These are phyloP conservation scores for Barnettozyma californica DNA, from an alignment of 805 yeast genomes.

Conservation along the genomic window DNA sequence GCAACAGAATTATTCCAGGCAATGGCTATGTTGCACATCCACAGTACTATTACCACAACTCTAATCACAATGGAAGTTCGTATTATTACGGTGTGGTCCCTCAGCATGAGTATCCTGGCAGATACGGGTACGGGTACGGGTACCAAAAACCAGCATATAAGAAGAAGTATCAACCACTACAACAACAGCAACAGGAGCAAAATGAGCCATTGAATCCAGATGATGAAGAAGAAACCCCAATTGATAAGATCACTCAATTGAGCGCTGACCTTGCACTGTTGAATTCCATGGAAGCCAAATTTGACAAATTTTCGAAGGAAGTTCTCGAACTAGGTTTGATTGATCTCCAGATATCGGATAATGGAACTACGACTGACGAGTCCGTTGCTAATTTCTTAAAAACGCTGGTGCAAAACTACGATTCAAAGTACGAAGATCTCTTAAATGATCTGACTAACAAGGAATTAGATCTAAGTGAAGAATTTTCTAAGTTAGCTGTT, in stretches of 20 bases:
- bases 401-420: conserved; percentile 2
- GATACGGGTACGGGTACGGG: not conserved
- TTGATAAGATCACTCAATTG: not conserved
- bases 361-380: not conserved
- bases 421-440: conserved; percentile 5
- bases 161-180: not conserved
- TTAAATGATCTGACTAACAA: conserved; percentile 8
- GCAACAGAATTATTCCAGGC: not conserved
- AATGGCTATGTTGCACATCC: not conserved
- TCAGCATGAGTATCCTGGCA: not conserved
- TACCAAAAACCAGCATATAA: not conserved
- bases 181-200: not conserved
- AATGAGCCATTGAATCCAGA: not conserved
- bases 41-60: not conserved
- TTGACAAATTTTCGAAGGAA: conserved; percentile 4
- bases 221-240: not conserved
- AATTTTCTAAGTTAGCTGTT: conserved; percentile 2
- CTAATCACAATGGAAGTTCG: not conserved
- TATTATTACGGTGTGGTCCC: not conserved
- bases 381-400: not conserved
- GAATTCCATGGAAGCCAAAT: not conserved
- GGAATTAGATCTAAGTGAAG: conserved; percentile 4
- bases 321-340: conserved; percentile 5
- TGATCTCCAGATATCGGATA: not conserved
- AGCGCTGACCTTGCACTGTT: not conserved